Evolutionary conservation across 345 rosid species (phyloP).

Genomic region (Eucalyptus sideroxylon): DNA sequence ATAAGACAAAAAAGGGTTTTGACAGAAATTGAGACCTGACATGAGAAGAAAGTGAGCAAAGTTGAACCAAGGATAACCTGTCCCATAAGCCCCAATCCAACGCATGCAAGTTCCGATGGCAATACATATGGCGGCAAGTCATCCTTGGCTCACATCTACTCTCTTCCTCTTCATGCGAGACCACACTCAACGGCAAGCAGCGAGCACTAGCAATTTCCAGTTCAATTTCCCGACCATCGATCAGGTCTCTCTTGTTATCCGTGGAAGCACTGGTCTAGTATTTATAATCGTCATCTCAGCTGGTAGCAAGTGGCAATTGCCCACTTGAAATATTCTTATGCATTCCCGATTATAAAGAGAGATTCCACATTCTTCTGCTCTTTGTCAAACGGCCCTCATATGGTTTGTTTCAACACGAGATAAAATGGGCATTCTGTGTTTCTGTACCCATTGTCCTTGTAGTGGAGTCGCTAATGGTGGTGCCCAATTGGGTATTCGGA

Average conservation of each 20-base stretch:
- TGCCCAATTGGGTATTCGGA: neutral
- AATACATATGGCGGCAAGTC: constrained; percentile 12
- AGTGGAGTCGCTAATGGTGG: neutral
- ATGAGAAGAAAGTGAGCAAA: constrained; percentile 2
- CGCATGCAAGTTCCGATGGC: neutral
- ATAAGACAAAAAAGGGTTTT: neutral
- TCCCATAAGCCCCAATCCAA: neutral
- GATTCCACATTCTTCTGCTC: neutral
- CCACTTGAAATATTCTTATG: neutral
- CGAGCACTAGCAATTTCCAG: neutral
- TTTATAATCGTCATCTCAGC: neutral
- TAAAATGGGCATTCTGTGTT: neutral
- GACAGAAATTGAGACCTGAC: neutral
- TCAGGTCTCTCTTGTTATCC: neutral
- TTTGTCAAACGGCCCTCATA: neutral
- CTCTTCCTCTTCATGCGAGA: constrained; percentile 6
- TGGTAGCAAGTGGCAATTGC: neutral
- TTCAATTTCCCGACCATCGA: neutral
- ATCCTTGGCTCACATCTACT: constrained; percentile 34
- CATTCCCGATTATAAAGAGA: neutral
- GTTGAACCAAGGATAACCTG: neutral
- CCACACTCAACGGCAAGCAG: neutral
- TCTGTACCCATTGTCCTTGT: neutral
- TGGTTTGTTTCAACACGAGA: neutral
- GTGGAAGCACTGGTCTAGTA: neutral